Evolutionary conservation across 2,329 filamentous ascomycete genomes (phyloP), one percentile per base, ranked within the genome.

Genomic region (Corynespora cassiicola): DNA sequence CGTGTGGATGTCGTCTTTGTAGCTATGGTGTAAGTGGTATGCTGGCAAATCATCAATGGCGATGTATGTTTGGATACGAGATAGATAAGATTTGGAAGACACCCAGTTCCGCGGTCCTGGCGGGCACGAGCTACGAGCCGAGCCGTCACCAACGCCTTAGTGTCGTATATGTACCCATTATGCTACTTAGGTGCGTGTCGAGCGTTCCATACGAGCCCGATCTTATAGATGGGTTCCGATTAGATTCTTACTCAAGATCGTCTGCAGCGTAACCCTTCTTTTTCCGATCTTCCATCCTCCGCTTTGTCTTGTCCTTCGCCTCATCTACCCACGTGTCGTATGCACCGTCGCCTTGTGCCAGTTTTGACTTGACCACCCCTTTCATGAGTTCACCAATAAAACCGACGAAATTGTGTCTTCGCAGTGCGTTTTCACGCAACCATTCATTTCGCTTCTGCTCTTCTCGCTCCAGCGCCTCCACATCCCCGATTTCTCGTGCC

Each of bases 361-460:
- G 65, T 76, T 95, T 96, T 45, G 74, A 68, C 50, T 72, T 77
- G n/a, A 90, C 87, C 4, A 96, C 92, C 1, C 84, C 87, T 75
- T 94, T 95, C 56, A 96, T 74, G 45, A 96, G 77, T 74, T 96
- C 90, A 9, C 89, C 90, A 3, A 92, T 87, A 60, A 99, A 96
- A 0, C 90, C 92, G 1, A 99, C 88, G 74, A 99, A 99, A 70
- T 99, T 99, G 70, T 96, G 92, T 56, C 88, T 77, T 45, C 94
- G 75, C 59, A 99, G 75, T 8, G 90, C 87, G 70, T 99, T 99
- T 78, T 99, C 94, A 78, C 94, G 96, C 63, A 84, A 80, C 94
- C 94, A 99, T 50, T 85, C 87, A 41, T 78, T 78, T 35, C 94
- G 79, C 81, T 95, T 96, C 62, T 81, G 78, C 73, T 92, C 82